Percentiles rank a stretch among this genome's conserved stretches.
Evolutionary conservation across 164 flowering plant genomes (phyloP).

Genomic region (Protea cynaroides): DNA sequence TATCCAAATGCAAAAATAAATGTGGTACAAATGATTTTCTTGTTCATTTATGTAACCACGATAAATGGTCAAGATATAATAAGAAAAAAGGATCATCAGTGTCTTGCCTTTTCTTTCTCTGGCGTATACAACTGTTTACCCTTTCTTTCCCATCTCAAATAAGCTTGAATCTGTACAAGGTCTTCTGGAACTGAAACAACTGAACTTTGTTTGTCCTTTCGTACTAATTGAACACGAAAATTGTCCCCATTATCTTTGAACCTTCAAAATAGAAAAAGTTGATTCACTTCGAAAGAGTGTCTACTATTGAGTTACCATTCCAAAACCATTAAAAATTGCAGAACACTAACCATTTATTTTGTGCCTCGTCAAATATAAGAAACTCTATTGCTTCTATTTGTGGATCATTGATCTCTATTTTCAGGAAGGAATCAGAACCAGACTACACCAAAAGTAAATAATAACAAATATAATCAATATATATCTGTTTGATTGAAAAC

Average conservation of each 20-base stretch:
- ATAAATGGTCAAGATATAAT: background rate
- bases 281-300: slow-evolving; percentile 29
- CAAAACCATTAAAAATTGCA: too few relatives aligned
- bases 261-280: slow-evolving; percentile 28
- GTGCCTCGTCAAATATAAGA: slow-evolving; percentile 69
- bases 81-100: background rate
- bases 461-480: background rate
- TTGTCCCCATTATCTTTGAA: slow-evolving; percentile 73
- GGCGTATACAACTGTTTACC: slow-evolving; percentile 89
- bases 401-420: slow-evolving; percentile 77
- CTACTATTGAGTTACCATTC: too few relatives aligned
- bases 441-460: slow-evolving; percentile 38
- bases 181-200: slow-evolving; percentile 81
- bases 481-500: too few relatives aligned
- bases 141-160: slow-evolving; percentile 94
- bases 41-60: background rate
- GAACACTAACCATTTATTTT: slow-evolving; percentile 55
- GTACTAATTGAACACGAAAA: slow-evolving; percentile 48
- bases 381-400: slow-evolving; percentile 77
- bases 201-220: slow-evolving; percentile 21
- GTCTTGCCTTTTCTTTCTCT: slow-evolving; percentile 84
- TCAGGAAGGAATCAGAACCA: slow-evolving; percentile 52
- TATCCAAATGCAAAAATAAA: background rate
- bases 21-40: background rate
- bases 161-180: slow-evolving; percentile 93